Evolutionary conservation across 768 basidiomycete genomes (phyloP).

Genomic region (Chalciporus piperatus): DNA sequence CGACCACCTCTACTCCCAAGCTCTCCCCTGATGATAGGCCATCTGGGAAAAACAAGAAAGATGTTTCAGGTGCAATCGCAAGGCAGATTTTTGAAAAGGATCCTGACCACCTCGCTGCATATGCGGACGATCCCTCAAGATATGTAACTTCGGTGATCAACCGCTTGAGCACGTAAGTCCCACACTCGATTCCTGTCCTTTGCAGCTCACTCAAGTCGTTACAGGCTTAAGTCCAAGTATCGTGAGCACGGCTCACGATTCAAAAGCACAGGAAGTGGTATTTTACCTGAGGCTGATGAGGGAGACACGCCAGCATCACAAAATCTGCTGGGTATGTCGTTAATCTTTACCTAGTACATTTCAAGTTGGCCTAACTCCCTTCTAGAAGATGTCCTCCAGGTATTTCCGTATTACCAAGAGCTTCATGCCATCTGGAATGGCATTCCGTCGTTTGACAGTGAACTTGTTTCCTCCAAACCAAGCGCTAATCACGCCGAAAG

Average conservation of each 20-base stretch:
- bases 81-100: slow-evolving; percentile 1
- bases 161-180: not conserved
- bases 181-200: not conserved
- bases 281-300: not conserved
- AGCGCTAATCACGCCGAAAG: not conserved
- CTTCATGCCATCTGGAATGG: slow-evolving; percentile 8
- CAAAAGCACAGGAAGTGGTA: not conserved
- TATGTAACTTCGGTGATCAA: slow-evolving; percentile 1
- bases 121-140: not conserved
- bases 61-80: slow-evolving; percentile 1
- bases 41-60: slow-evolving; percentile 8
- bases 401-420: slow-evolving; percentile 7
- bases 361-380: not conserved
- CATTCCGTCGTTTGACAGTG: slow-evolving; percentile 1
- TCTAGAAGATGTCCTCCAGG: not conserved
- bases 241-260: not conserved
- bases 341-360: not conserved
- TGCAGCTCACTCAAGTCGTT: not conserved
- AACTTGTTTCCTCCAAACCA: slow-evolving; percentile 1
- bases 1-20: no score
- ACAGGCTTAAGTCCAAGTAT: slow-evolving; percentile 3
- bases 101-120: not conserved
- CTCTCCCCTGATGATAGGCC: not conserved
- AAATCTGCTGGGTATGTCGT: slow-evolving; percentile 2
- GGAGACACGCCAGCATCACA: not conserved